Percentiles rank a stretch among this genome's conserved stretches.
Conservation (phyloP, 2,329 filamentous ascomycete genomes). For the Trichoderma sp. region DNA sequence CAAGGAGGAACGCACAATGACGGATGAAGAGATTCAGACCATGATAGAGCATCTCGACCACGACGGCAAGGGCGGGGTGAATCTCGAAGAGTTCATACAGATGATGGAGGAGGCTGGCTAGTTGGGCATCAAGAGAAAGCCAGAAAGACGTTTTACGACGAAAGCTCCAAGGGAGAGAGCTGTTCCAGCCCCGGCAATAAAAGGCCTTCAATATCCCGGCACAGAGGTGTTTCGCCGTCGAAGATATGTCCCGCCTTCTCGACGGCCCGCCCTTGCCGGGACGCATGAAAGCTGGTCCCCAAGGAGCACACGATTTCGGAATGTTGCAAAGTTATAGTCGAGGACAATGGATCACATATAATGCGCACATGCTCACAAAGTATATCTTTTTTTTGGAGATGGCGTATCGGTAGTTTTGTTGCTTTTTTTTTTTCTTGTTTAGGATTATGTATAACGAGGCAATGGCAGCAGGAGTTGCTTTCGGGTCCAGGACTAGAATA, state of each 20-base stretch:
- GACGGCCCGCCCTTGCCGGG: background rate
- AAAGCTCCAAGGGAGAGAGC: background rate
- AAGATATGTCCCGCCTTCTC: background rate
- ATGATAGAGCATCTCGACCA: constrained; percentile 99
- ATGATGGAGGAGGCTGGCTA: constrained; percentile 50
- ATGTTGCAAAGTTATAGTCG: background rate
- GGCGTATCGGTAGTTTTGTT: constrained; percentile 13
- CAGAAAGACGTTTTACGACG: background rate
- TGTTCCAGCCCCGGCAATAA: background rate
- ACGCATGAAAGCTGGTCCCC: background rate
- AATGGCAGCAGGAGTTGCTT: constrained; percentile 7
- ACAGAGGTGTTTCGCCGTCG: background rate
- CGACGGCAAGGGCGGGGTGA: constrained; percentile 80
- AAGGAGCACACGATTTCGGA: background rate
- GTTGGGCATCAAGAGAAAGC: background rate
- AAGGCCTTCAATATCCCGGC: background rate
- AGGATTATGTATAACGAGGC: constrained; percentile 15
- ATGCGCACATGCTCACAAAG: constrained; percentile 9
- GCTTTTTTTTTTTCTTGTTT: background rate
- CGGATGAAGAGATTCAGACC: constrained; percentile 85
- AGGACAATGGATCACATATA: constrained; percentile 12
- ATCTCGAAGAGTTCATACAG: constrained; percentile 66
- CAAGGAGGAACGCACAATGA: constrained; percentile 74
- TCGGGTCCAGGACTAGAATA: background rate
- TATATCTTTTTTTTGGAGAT: constrained; percentile 9